Percentiles rank a stretch among this genome's conserved stretches.
These are phyloP conservation scores for Mycotypha africana DNA, from an alignment of 371 early-diverging fungal genomes.

Conservation along the genomic window DNA sequence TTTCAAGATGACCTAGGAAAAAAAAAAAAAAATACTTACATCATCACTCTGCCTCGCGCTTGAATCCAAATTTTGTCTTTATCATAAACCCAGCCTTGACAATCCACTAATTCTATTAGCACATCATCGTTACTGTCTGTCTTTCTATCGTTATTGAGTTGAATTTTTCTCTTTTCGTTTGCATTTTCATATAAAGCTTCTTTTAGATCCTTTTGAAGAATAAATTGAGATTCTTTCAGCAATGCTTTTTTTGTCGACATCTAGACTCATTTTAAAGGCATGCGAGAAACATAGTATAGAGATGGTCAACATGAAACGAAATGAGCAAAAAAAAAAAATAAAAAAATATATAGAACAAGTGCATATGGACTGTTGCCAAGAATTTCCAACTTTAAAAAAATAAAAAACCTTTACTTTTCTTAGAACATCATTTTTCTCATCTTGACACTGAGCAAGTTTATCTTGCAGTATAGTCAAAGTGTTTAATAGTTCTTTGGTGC, in stretches of 20 bases:
- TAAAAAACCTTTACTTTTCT: slow-evolving; percentile 5
- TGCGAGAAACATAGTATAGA: too few relatives aligned
- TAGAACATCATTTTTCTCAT: background rate
- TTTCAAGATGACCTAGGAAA: too few relatives aligned
- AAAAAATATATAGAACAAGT: too few relatives aligned
- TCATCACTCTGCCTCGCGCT: too few relatives aligned
- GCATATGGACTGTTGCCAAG: too few relatives aligned
- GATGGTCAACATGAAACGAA: too few relatives aligned
- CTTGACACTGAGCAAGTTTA: slow-evolving; percentile 1
- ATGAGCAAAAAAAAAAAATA: too few relatives aligned
- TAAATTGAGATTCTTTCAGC: slow-evolving; percentile 4
- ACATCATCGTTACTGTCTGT: background rate
- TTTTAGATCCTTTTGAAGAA: slow-evolving; percentile 6
- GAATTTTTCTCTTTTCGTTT: too few relatives aligned
- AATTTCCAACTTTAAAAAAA: too few relatives aligned
- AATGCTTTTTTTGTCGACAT: slow-evolving; percentile 9
- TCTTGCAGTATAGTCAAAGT: slow-evolving; percentile 5
- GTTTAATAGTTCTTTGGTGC: slow-evolving; percentile 1
- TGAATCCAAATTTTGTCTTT: slow-evolving; percentile 13
- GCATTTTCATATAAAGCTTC: too few relatives aligned
- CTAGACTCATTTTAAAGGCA: too few relatives aligned
- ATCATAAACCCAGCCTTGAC: slow-evolving; percentile 8
- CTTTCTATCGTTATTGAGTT: background rate
- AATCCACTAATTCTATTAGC: background rate
- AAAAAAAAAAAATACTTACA: too few relatives aligned